Base-by-base conservation (phyloP, 768 basidiomycete species). In the Dictyophora rubrovolvata region DNA sequence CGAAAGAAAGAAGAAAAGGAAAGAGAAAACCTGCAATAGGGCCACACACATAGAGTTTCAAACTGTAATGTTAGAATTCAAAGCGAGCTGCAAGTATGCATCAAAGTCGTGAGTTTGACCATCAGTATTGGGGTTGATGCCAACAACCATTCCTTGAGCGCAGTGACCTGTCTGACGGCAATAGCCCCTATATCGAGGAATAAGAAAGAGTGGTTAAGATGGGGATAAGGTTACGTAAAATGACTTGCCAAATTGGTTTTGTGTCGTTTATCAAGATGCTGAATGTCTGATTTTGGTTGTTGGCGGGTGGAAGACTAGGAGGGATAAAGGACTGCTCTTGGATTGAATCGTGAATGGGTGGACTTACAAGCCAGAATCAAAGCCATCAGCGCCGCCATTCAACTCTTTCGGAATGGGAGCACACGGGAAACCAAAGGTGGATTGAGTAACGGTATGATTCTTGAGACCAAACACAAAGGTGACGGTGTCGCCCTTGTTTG, bases 391-490 rank as follows among this genome's bases (percentile, higher is more conserved):
- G 48, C 71, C 74, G 60, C 20, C 56, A 57, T 71, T 72, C 23
- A 61, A 60, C 23, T 63, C 50, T 23, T 63, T 51, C 69, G 58
- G 72, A 55, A 80, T 66, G 46, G 69, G 73, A 54, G 72, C 69
- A 71, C 84, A 86, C 53, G 84, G 84, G 53, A 78, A 76, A 48
- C 73, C 77, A 68, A 86, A 85, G 3, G 79, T 73, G 10, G 80
- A 80, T 69, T 85, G 82, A 20, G 82, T 82, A 21, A 82, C 82
- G 7, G 79, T 79, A 72, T 85, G 84, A 70, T 85, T 86, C 77
- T 84, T 85, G 22, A 47, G 36, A 37, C 50, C 48, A 66, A 77
- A 77, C 55, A 68, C 65, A 66, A 77, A 77, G 18, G 70, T 73
- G 63, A 77, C 63, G 9, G 67, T 72, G 58, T 75, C 74, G 17